Conservation (phyloP, 768 basidiomycete genomes). For the Sarcomyxa edulis region DNA sequence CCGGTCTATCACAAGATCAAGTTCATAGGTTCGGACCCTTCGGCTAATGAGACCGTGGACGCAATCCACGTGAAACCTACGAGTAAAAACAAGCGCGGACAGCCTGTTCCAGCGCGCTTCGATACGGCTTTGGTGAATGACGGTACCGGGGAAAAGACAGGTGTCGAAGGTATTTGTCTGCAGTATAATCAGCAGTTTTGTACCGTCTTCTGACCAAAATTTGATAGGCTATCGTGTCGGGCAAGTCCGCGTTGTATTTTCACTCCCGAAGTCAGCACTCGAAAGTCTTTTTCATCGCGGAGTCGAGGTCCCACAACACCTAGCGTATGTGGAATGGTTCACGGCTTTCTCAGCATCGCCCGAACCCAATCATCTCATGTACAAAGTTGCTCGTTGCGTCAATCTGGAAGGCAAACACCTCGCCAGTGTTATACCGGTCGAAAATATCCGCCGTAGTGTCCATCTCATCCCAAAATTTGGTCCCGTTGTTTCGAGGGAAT, state of each 20-base stretch:
- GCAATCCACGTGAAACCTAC: slow-evolving; percentile 22
- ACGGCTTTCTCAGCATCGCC: slow-evolving; percentile 9
- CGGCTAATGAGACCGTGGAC: slow-evolving; percentile 15
- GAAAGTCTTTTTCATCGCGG: slow-evolving; percentile 7
- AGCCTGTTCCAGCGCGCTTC: slow-evolving; percentile 20
- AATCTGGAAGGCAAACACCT: slow-evolving; percentile 5
- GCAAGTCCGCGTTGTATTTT: slow-evolving; percentile 19
- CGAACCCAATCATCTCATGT: slow-evolving; percentile 13
- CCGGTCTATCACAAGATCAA: slow-evolving; percentile 30
- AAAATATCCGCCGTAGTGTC: slow-evolving; percentile 19
- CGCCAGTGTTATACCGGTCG: slow-evolving; percentile 21
- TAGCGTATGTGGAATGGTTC: slow-evolving; percentile 24
- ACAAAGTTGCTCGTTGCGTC: slow-evolving; percentile 11
- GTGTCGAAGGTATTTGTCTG: slow-evolving; percentile 12
- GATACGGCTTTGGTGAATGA: slow-evolving; percentile 26
- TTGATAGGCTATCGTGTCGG: slow-evolving; percentile 19
- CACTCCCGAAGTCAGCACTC: slow-evolving; percentile 9
- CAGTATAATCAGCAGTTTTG: background rate
- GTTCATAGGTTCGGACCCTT: slow-evolving; percentile 19
- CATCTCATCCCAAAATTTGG: slow-evolving; percentile 28
- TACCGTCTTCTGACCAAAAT: slow-evolving; percentile 1
- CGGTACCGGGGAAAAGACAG: slow-evolving; percentile 6
- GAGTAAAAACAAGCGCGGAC: slow-evolving; percentile 8
- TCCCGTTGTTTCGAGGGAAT: slow-evolving; percentile 16
- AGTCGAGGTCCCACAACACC: slow-evolving; percentile 9